A percentile compares a stretch with the other conserved stretches of the same genome.
Evolutionary conservation across 192 early-diverging fungal genomes (phyloP).

Genomic region (Linnemannia hyalina): DNA sequence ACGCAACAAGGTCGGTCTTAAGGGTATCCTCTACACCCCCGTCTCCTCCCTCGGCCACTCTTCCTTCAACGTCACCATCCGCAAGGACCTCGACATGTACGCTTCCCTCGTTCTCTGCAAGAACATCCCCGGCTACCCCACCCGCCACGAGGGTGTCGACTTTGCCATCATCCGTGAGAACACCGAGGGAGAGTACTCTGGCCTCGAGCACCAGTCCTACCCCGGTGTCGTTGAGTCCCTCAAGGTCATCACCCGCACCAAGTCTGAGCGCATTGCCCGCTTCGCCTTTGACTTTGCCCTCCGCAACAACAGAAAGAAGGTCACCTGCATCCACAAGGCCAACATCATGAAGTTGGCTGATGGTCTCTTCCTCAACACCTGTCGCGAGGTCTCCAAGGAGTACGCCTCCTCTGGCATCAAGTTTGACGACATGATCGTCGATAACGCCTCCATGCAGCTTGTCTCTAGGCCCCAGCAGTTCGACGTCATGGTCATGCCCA

Average conservation of each 20-base stretch:
- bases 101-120: slow-evolving; percentile 93
- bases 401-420: slow-evolving; percentile 91
- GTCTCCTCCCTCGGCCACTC: slow-evolving; percentile 87
- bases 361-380: slow-evolving; percentile 97
- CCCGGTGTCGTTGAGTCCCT: slow-evolving; percentile 98
- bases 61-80: slow-evolving; percentile 96
- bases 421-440: slow-evolving; percentile 99
- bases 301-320: slow-evolving; percentile 97
- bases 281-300: slow-evolving; percentile 99
- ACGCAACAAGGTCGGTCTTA: slow-evolving; percentile 97
- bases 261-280: slow-evolving; percentile 99
- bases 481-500: slow-evolving; percentile 99
- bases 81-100: slow-evolving; percentile 99
- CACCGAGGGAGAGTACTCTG: slow-evolving; percentile 99
- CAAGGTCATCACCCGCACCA: slow-evolving; percentile 96
- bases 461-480: slow-evolving; percentile 98
- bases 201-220: slow-evolving; percentile 97
- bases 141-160: slow-evolving; percentile 94
- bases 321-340: slow-evolving; percentile 99
- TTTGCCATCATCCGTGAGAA: slow-evolving; percentile 99
- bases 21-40: slow-evolving; percentile 95
- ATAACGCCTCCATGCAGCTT: slow-evolving; percentile 99
- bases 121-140: slow-evolving; percentile 88
- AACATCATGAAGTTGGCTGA: slow-evolving; percentile 99
- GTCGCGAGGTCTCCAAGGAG: slow-evolving; percentile 95